Evolutionary conservation across 768 basidiomycete genomes (phyloP).

Genomic region (Sporobolomyces phaffii): DNA sequence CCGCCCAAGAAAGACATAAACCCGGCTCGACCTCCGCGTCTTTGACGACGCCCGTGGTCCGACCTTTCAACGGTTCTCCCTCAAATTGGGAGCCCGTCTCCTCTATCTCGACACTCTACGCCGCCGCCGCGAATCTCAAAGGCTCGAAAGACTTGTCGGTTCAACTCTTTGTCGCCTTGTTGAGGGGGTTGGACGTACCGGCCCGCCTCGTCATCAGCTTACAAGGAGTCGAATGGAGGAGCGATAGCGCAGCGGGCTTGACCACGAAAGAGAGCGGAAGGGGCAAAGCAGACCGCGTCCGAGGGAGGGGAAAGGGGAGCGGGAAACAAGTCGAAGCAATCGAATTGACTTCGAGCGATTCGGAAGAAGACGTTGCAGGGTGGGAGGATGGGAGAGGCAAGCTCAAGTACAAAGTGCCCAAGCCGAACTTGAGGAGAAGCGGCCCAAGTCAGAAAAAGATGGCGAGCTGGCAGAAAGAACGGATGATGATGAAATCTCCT

Average conservation of each 20-base stretch:
- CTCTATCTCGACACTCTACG: not conserved
- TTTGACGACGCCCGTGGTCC: no score
- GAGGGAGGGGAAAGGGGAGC: conserved; percentile 31
- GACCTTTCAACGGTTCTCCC: not conserved
- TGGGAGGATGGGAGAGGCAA: conserved; percentile 28
- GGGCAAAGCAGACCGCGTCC: conserved; percentile 27
- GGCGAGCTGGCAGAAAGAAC: conserved; percentile 25
- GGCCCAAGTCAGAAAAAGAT: not conserved
- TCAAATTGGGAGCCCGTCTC: not conserved
- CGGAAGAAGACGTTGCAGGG: not conserved
- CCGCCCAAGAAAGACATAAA: not conserved
- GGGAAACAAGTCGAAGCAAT: conserved; percentile 15
- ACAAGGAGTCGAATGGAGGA: conserved; percentile 88
- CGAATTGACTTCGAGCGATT: conserved; percentile 14
- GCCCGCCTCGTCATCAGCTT: conserved; percentile 80
- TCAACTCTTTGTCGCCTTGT: conserved; percentile 83
- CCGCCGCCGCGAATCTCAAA: conserved; percentile 58
- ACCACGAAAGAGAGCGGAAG: conserved; percentile 40
- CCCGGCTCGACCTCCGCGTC: not conserved
- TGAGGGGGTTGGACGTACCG: conserved; percentile 77
- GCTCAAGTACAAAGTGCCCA: conserved; percentile 27
- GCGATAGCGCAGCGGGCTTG: conserved; percentile 44
- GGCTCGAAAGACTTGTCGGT: conserved; percentile 82
- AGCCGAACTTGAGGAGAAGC: conserved; percentile 12
- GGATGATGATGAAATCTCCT: conserved; percentile 7